phyloP scores from a whole-genome alignment of 805 yeast genomes.

The Candida maesae region DNA sequence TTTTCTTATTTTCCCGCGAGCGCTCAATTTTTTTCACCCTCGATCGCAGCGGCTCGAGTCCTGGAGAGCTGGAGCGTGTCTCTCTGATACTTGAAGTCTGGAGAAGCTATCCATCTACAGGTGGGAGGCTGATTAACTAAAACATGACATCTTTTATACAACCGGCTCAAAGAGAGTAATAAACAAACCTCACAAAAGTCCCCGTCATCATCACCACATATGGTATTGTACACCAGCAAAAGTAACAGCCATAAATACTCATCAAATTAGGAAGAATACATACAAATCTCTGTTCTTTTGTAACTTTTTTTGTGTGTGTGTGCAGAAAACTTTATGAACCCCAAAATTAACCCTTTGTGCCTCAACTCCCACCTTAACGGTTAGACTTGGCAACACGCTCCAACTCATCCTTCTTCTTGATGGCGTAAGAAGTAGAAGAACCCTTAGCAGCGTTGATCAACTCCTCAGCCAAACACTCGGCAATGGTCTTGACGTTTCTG shows the following conservation, averaged over 20 bases:
- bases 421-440: constrained; percentile 99
- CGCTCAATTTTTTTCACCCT: constrained; percentile 3
- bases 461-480: constrained; percentile 99
- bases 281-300: constrained; percentile 12
- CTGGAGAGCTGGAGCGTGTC: not conserved
- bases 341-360: constrained; percentile 12
- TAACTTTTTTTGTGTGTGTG: constrained; percentile 16
- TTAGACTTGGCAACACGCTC: constrained; percentile 99
- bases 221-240: not conserved
- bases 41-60: too few relatives aligned
- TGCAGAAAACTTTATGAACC: constrained; percentile 17
- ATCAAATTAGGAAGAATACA: constrained; percentile 19
- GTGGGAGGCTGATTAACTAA: constrained; percentile 2
- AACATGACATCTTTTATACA: constrained; percentile 18
- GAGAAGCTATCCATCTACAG: too few relatives aligned
- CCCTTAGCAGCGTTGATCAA: constrained; percentile 99
- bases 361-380: constrained; percentile 66
- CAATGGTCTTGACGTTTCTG: constrained; percentile 99
- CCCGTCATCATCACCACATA: too few relatives aligned
- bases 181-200: not conserved
- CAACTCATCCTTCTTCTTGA: constrained; percentile 99
- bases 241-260: constrained; percentile 3
- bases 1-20: constrained; percentile 1
- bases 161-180: constrained; percentile 6
- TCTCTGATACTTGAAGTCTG: too few relatives aligned